phyloP scores from a whole-genome alignment of 139 green algal species.

The Pseudopediastrum boryanum region DNA sequence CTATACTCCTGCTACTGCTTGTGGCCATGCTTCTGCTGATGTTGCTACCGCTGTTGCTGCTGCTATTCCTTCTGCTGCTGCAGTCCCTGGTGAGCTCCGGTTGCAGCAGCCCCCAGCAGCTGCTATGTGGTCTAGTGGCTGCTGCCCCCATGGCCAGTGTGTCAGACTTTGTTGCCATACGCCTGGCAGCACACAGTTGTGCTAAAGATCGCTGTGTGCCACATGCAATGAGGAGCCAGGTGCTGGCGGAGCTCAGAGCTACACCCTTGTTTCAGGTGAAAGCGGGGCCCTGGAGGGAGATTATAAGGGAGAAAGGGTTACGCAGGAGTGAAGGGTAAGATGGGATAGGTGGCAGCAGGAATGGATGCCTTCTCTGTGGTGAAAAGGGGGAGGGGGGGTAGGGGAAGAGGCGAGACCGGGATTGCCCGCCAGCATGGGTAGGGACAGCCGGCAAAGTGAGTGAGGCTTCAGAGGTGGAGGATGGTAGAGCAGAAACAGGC shows the following conservation, averaged over 20 bases:
- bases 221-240: conserved; percentile 34
- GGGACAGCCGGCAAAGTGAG: not conserved
- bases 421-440: not conserved
- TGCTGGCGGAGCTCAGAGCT: conserved; percentile 55
- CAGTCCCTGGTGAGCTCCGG: not conserved
- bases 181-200: conserved; percentile 15
- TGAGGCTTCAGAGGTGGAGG: too few relatives aligned
- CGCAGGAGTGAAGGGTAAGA: too few relatives aligned
- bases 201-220: conserved; percentile 46
- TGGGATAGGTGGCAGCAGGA: not conserved
- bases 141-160: conserved; percentile 37
- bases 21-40: not conserved
- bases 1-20: too few relatives aligned
- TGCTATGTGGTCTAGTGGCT: conserved; percentile 29
- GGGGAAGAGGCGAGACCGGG: not conserved
- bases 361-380: not conserved
- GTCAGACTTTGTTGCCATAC: conserved; percentile 36
- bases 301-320: too few relatives aligned
- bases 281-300: not conserved
- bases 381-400: not conserved
- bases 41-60: not conserved
- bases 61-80: too few relatives aligned
- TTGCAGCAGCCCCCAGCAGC: conserved; percentile 10
- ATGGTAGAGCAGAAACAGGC: too few relatives aligned
- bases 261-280: conserved; percentile 50